Conservation (phyloP, 2,329 filamentous ascomycete species). For the Cytospora leucostoma region DNA sequence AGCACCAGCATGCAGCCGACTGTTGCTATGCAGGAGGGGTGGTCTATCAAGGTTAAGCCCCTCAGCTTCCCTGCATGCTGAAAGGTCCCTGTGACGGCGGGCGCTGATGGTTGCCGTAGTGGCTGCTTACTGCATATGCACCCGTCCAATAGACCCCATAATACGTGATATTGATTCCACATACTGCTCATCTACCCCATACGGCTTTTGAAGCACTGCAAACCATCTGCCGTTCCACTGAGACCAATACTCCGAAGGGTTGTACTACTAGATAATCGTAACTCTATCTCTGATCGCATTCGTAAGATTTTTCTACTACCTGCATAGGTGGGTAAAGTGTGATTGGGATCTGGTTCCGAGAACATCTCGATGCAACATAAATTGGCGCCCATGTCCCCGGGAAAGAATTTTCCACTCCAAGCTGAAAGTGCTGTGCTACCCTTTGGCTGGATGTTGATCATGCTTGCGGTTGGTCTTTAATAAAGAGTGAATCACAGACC, state of each 20-base stretch:
- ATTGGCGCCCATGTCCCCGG: not conserved
- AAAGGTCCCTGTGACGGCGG: no score
- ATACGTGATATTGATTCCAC: no score
- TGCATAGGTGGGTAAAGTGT: no score
- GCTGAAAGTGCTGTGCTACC: not conserved
- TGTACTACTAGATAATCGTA: no score
- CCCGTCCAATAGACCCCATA: no score
- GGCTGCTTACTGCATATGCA: no score
- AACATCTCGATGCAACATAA: not conserved
- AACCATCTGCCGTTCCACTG: no score
- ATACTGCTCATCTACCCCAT: no score
- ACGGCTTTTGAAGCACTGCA: no score
- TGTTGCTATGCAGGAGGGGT: not conserved
- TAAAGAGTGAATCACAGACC: not conserved
- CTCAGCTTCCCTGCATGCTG: not conserved
- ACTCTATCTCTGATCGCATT: not conserved
- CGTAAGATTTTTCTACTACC: not conserved
- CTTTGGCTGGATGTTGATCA: not conserved
- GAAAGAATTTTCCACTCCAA: not conserved
- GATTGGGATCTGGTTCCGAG: not conserved
- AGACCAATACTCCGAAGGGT: no score
- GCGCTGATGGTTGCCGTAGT: no score
- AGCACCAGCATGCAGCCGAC: not conserved
- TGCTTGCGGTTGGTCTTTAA: not conserved
- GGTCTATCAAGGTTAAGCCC: not conserved